Conservation (phyloP, 2,329 filamentous ascomycete genomes). For the Myrmaecium sp. region DNA sequence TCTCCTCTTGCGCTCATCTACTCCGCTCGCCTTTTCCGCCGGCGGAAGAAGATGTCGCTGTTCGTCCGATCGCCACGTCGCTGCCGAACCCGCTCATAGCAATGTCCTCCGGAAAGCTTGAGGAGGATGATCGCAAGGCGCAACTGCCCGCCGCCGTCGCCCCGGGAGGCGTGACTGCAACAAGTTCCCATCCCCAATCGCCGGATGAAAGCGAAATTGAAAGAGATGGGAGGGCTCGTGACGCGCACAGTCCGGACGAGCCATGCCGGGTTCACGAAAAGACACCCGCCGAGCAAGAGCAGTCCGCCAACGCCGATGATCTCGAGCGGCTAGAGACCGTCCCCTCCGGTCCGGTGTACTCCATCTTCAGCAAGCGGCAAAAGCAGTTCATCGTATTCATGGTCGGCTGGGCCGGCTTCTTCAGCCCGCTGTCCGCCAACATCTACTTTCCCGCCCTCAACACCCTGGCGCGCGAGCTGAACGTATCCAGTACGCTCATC, state of each 20-base stretch:
- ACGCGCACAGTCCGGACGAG: not conserved
- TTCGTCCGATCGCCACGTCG: too few relatives aligned
- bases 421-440: slow-evolving; percentile 29
- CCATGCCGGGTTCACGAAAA: not conserved
- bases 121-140: too few relatives aligned
- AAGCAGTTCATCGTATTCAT: slow-evolving; percentile 33
- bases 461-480: slow-evolving; percentile 13
- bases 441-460: slow-evolving; percentile 12
- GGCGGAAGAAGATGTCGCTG: too few relatives aligned
- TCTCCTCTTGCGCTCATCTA: too few relatives aligned
- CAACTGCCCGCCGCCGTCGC: not conserved
- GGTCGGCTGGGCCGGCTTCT: slow-evolving; percentile 33
- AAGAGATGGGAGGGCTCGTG: not conserved
- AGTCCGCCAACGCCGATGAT: slow-evolving; percentile 5
- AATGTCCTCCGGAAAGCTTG: too few relatives aligned
- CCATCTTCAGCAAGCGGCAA: slow-evolving; percentile 9
- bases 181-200: not conserved
- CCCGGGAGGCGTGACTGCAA: not conserved
- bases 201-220: not conserved
- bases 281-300: slow-evolving; percentile 1
- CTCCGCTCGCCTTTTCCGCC: too few relatives aligned
- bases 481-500: slow-evolving; percentile 17
- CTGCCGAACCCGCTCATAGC: too few relatives aligned
- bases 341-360: slow-evolving; percentile 7
- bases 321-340: slow-evolving; percentile 7